phyloP scores from a whole-genome alignment of 1,284 basidiomycete genomes.

The Bondarzewia mesenterica region DNA sequence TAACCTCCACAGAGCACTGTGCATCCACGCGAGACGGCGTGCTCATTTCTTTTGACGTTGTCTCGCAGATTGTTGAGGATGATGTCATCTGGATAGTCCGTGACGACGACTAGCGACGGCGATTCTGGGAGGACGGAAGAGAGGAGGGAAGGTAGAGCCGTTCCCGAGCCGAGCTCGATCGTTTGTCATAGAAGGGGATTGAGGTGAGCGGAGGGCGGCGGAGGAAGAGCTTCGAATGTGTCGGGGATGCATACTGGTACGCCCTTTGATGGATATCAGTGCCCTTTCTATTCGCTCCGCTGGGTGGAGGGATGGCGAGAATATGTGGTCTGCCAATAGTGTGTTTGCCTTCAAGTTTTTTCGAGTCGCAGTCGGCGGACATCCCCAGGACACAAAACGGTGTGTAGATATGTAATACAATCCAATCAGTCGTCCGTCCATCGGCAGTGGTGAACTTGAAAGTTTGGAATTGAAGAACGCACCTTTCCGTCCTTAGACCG shows the following conservation, averaged over 20 bases:
- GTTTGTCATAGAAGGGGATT: too few species aligned
- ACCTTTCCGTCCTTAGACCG: slow-evolving; percentile 49
- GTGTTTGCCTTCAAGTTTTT: slow-evolving; percentile 50
- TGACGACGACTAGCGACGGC: slow-evolving; percentile 47
- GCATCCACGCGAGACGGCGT: slow-evolving; percentile 21
- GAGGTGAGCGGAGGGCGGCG: too few species aligned
- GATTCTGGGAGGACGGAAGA: slow-evolving; percentile 33
- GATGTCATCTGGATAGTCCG: slow-evolving; percentile 58
- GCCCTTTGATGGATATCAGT: slow-evolving; percentile 29
- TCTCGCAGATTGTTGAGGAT: slow-evolving; percentile 47
- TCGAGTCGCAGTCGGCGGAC: slow-evolving; percentile 10
- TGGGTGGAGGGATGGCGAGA: slow-evolving; percentile 58
- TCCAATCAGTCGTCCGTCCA: too few species aligned
- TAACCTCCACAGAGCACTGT: slow-evolving; percentile 40
- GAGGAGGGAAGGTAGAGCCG: slow-evolving; percentile 57
- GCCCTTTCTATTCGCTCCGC: slow-evolving; percentile 56
- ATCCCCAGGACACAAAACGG: too few species aligned
- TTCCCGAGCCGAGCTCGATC: slow-evolving; percentile 60
- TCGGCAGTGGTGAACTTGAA: too few species aligned
- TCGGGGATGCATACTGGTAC: slow-evolving; percentile 28
- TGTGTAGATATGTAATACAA: too few species aligned
- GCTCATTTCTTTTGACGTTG: slow-evolving; percentile 45
- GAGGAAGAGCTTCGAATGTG: background rate
- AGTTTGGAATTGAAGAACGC: slow-evolving; percentile 1
- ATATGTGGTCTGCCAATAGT: slow-evolving; percentile 63